These are phyloP conservation scores for Auriscalpium microsporum DNA, from an alignment of 768 basidiomycete genomes.

Conservation along the genomic window DNA sequence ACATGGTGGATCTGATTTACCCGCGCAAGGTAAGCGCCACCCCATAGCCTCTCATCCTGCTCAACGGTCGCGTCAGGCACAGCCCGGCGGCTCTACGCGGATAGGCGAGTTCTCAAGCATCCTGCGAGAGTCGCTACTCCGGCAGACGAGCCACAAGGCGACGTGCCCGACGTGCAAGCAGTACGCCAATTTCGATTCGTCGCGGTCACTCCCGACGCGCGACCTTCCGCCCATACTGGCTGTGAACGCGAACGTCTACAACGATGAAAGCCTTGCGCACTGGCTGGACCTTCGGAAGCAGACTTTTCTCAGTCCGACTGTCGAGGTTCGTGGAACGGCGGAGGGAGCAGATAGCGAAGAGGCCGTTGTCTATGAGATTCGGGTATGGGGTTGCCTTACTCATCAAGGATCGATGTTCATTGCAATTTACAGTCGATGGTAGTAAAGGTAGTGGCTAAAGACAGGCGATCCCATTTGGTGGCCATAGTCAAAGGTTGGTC, in stretches of 20 bases:
- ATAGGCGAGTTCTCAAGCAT: conserved; percentile 54
- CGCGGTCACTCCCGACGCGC: conserved; percentile 51
- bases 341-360: conserved; percentile 50
- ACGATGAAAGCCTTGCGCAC: conserved; percentile 59
- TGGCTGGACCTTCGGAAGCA: conserved; percentile 65
- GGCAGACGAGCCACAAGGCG: conserved; percentile 79
- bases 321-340: conserved; percentile 52
- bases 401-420: neutral
- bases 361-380: conserved; percentile 56
- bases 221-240: conserved; percentile 80
- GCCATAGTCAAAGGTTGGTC: conserved; percentile 76
- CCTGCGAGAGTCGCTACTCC: conserved; percentile 66
- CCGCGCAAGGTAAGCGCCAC: conserved; percentile 59
- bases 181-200: conserved; percentile 62
- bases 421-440: conserved; percentile 55
- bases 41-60: no score
- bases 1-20: conserved; percentile 81
- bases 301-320: conserved; percentile 51
- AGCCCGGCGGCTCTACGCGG: conserved; percentile 29
- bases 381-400: conserved; percentile 39
- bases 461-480: conserved; percentile 73
- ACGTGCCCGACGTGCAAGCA: conserved; percentile 80
- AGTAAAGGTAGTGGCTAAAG: conserved; percentile 67
- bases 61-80: conserved; percentile 15
- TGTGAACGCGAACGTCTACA: conserved; percentile 76